These are phyloP conservation scores for Dioscorea cayenensis DNA, from an alignment of 116 monocot species.

Conservation along the genomic window DNA sequence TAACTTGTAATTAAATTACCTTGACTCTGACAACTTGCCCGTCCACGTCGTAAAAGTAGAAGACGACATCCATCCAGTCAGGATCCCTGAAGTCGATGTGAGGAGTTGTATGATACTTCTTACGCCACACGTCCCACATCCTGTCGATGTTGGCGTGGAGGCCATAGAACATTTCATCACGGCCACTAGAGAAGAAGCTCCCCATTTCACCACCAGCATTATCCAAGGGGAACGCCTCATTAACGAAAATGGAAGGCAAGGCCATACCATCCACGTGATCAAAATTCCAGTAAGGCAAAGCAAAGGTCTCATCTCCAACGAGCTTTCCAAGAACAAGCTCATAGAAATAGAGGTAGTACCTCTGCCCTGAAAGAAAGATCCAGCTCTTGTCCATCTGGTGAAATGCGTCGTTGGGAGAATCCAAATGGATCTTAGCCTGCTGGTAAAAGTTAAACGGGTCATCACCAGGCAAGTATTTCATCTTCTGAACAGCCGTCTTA, in stretches of 20 bases:
- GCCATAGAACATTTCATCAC: no score
- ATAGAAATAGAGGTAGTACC: conserved; percentile 16
- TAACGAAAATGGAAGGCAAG: conserved; percentile 1
- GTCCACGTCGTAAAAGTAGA: conserved; percentile 23
- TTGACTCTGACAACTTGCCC: not conserved
- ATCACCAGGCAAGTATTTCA: conserved; percentile 18
- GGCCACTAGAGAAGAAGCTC: conserved; percentile 9
- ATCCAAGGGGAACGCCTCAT: conserved; percentile 4
- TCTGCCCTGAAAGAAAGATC: conserved; percentile 23
- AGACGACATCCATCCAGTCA: conserved; percentile 13
- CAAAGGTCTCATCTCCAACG: conserved; percentile 9
- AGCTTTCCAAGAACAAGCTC: conserved; percentile 12
- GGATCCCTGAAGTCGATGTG: conserved; percentile 13
- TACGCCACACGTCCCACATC: no score
- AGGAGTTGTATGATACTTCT: no score
- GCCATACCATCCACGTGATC: no score
- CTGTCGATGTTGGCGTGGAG: no score
- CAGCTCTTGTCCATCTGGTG: conserved; percentile 12
- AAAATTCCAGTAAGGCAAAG: no score
- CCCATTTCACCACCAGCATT: conserved; percentile 16
- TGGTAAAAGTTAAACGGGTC: conserved; percentile 31
- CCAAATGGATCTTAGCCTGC: conserved; percentile 29
- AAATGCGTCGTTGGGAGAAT: conserved; percentile 22
- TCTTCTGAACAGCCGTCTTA: conserved; percentile 12
- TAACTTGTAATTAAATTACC: no score